A percentile compares a stretch with the other conserved stretches of the same genome.
These are phyloP conservation scores for Globisporangium paroecandrum DNA, from an alignment of 352 stramenopile species.

Conservation along the genomic window DNA sequence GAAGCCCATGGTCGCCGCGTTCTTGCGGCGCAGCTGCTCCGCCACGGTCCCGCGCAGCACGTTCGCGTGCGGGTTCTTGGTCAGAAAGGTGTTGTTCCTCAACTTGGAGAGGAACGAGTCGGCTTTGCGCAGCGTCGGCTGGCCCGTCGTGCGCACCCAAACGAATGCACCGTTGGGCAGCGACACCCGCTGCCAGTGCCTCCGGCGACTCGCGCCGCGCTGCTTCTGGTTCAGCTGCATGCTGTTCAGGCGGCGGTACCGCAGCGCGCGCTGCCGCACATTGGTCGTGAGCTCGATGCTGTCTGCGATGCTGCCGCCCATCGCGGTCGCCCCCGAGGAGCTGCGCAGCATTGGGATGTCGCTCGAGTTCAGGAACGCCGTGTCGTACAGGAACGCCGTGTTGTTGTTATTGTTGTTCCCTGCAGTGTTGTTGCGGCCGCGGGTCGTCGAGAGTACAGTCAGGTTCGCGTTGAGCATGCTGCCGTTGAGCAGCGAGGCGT, in stretches of 20 bases:
- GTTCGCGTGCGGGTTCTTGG: constrained; percentile 43
- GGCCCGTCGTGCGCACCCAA: constrained; percentile 49
- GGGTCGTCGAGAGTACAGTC: constrained; percentile 24
- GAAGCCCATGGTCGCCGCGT: constrained; percentile 65
- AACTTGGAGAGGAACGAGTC: constrained; percentile 57
- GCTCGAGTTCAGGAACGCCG: constrained; percentile 16
- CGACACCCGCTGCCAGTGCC: constrained; percentile 61
- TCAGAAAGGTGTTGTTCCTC: constrained; percentile 55
- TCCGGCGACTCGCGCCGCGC: constrained; percentile 41
- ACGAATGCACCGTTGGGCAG: constrained; percentile 57
- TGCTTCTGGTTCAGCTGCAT: constrained; percentile 72
- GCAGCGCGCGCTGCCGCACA: constrained; percentile 49
- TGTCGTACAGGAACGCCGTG: constrained; percentile 6
- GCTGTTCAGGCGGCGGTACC: constrained; percentile 60
- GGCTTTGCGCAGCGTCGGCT: constrained; percentile 23
- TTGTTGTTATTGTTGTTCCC: neutral
- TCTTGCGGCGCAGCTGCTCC: constrained; percentile 74
- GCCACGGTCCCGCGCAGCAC: constrained; percentile 43
- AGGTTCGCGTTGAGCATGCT: constrained; percentile 29
- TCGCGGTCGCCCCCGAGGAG: constrained; percentile 14
- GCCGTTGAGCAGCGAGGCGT: constrained; percentile 45
- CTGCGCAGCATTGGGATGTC: constrained; percentile 23
- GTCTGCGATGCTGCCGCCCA: constrained; percentile 12
- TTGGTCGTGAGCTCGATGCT: constrained; percentile 32
- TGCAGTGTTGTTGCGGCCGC: neutral